phyloP scores from a whole-genome alignment of 2,329 filamentous ascomycete species.

The Proliferodiscus dingleyae region DNA sequence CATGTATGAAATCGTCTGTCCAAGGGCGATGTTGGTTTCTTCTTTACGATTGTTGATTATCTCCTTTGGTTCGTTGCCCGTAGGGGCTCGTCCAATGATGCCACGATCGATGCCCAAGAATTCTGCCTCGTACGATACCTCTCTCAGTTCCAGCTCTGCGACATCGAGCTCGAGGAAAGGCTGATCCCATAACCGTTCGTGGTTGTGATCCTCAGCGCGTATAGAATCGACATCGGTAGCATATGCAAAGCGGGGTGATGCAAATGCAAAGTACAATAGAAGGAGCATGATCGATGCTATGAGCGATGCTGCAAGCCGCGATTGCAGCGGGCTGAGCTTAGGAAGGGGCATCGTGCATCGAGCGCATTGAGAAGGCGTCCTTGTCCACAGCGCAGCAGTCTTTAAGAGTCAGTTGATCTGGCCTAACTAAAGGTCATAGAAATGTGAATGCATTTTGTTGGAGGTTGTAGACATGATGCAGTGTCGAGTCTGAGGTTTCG shows the following conservation, averaged over 20 bases:
- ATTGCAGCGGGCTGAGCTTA: conserved; percentile 63
- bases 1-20: conserved; percentile 58
- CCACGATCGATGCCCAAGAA: conserved; percentile 58
- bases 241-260: conserved; percentile 55
- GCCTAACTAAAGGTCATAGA: conserved; percentile 4
- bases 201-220: conserved; percentile 42
- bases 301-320: conserved; percentile 64
- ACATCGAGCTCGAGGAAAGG: conserved; percentile 29
- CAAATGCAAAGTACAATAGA: conserved; percentile 56
- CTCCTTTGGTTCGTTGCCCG: conserved; percentile 39
- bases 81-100: conserved; percentile 57
- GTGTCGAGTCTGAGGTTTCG: no score
- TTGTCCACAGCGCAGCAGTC: conserved; percentile 1
- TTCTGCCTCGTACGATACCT: conserved; percentile 50
- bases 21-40: conserved; percentile 56
- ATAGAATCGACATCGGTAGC: conserved; percentile 51
- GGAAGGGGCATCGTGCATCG: conserved; percentile 30
- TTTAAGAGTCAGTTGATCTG: neutral
- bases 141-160: conserved; percentile 30
- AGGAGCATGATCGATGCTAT: conserved; percentile 56
- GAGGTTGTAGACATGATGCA: no score
- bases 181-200: conserved; percentile 38
- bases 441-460: neutral
- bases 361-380: conserved; percentile 14
- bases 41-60: conserved; percentile 62